A percentile compares a stretch with the other conserved stretches of the same genome.
These are phyloP conservation scores for Clarireedia hainanense DNA, from an alignment of 2,329 filamentous ascomycete species.

Conservation along the genomic window DNA sequence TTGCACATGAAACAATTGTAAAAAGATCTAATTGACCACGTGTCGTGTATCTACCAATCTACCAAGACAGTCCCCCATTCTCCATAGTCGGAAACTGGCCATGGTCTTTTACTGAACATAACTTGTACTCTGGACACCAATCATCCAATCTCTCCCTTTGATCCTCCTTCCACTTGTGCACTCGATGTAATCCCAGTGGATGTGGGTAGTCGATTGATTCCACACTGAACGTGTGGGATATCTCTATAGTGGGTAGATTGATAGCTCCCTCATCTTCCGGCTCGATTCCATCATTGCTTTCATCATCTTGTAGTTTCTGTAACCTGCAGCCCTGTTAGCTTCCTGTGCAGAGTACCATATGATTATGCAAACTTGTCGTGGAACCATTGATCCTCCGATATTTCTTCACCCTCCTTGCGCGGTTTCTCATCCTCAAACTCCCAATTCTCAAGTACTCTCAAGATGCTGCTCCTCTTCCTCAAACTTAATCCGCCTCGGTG, in stretches of 20 bases:
- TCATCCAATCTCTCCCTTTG: slow-evolving; percentile 17
- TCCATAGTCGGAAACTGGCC: slow-evolving; percentile 1
- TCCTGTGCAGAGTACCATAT: not conserved
- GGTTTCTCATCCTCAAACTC: slow-evolving; percentile 17
- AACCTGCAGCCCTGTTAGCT: slow-evolving; percentile 14
- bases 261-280: slow-evolving; percentile 18
- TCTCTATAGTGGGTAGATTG: slow-evolving; percentile 24
- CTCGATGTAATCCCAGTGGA: slow-evolving; percentile 27
- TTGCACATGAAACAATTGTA: slow-evolving; percentile 1
- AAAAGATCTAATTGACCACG: not conserved
- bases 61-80: slow-evolving; percentile 2
- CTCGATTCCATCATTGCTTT: slow-evolving; percentile 15
- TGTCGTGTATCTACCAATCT: not conserved
- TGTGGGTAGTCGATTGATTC: slow-evolving; percentile 27
- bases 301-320: slow-evolving; percentile 15
- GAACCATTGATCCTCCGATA: slow-evolving; percentile 28
- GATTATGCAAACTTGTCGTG: slow-evolving; percentile 20
- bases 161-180: slow-evolving; percentile 22
- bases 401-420: not conserved
- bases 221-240: slow-evolving; percentile 26
- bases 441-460: slow-evolving; percentile 26
- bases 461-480: slow-evolving; percentile 30
- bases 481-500: slow-evolving; percentile 34
- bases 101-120: slow-evolving; percentile 13
- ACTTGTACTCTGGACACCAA: slow-evolving; percentile 23